Conservation (phyloP, 176 grass and related monocot genomes). For the Phoenix roebelenii region DNA sequence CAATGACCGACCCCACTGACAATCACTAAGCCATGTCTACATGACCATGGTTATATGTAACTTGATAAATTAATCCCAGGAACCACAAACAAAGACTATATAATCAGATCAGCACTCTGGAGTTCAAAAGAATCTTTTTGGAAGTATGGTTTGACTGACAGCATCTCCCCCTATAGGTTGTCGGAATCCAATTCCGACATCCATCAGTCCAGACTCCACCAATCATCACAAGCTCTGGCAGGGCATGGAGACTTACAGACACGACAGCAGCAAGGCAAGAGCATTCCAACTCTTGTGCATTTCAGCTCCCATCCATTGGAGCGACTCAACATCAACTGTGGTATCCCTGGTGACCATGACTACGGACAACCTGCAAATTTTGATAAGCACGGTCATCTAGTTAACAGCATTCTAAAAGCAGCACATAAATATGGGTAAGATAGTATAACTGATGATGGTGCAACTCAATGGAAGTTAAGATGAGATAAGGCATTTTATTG, state of each 20-base stretch:
- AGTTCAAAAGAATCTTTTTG: too few relatives aligned
- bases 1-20: too few relatives aligned
- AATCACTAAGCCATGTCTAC: too few relatives aligned
- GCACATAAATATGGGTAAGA: not conserved
- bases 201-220: constrained; percentile 35
- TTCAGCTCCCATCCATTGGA: constrained; percentile 23
- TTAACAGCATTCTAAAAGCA: constrained; percentile 20
- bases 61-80: too few relatives aligned
- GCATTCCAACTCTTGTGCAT: constrained; percentile 20
- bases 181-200: constrained; percentile 43
- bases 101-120: too few relatives aligned
- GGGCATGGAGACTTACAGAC: constrained; percentile 36
- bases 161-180: constrained; percentile 33
- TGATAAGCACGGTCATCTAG: not conserved
- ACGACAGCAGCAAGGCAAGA: constrained; percentile 37
- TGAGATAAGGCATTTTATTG: too few relatives aligned
- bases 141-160: too few relatives aligned
- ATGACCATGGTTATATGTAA: too few relatives aligned
- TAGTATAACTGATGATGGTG: not conserved
- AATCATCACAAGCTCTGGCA: constrained; percentile 48
- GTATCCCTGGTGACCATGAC: constrained; percentile 32
- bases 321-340: constrained; percentile 35
- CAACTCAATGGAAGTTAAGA: too few relatives aligned
- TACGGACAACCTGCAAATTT: constrained; percentile 40
- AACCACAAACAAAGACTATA: too few relatives aligned